A percentile compares a stretch with the other conserved stretches of the same genome.
Evolutionary conservation across 2,329 filamentous ascomycete species (phyloP).

Genomic region (Colletotrichum cereale): DNA sequence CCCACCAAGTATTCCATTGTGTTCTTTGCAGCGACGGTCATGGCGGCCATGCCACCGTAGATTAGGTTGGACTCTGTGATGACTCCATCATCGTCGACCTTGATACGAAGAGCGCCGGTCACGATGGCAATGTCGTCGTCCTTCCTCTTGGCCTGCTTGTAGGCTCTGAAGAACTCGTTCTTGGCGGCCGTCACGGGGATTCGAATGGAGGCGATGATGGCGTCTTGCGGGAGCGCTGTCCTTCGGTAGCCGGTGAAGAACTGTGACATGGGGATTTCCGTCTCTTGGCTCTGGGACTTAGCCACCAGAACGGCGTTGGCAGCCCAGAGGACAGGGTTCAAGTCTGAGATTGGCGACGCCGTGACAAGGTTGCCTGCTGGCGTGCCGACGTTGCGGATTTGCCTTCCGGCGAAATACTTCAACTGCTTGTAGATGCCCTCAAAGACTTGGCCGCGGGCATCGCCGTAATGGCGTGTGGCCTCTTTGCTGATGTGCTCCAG

Average conservation of each 20-base stretch:
- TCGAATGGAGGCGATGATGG: slow-evolving; percentile 87
- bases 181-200: slow-evolving; percentile 82
- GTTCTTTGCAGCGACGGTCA: slow-evolving; percentile 87
- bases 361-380: slow-evolving; percentile 95
- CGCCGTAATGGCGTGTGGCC: slow-evolving; percentile 83
- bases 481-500: slow-evolving; percentile 86
- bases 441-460: slow-evolving; percentile 80
- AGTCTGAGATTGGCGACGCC: slow-evolving; percentile 94
- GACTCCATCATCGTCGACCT: slow-evolving; percentile 74
- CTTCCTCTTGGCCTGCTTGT: slow-evolving; percentile 97
- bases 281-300: slow-evolving; percentile 79
- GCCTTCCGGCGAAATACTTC: slow-evolving; percentile 92
- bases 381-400: slow-evolving; percentile 98
- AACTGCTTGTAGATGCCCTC: slow-evolving; percentile 93
- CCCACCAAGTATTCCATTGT: slow-evolving; percentile 81
- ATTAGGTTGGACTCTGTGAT: slow-evolving; percentile 84
- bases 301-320: slow-evolving; percentile 86
- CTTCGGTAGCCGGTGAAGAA: slow-evolving; percentile 94
- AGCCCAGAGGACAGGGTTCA: slow-evolving; percentile 94
- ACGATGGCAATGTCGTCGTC: slow-evolving; percentile 99
- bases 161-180: slow-evolving; percentile 87
- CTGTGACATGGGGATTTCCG: slow-evolving; percentile 88
- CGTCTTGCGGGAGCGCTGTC: slow-evolving; percentile 84
- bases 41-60: slow-evolving; percentile 95
- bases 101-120: slow-evolving; percentile 84